Evolutionary conservation across 129 eudicot genomes (phyloP).

Genomic region (Helichrysum umbraculigerum): DNA sequence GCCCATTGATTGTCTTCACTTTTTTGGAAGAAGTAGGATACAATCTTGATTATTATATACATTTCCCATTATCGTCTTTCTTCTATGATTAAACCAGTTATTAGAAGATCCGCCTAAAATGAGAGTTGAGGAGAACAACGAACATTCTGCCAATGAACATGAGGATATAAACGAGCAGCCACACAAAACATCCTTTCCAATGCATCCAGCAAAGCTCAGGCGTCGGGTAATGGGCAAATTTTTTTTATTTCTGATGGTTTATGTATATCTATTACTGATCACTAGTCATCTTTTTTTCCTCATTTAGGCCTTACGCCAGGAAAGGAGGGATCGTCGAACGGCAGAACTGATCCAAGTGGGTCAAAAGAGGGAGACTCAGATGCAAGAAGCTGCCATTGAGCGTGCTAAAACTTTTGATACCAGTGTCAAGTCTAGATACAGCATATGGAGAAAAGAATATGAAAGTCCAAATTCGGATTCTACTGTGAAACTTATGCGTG

Average conservation of each 20-base stretch:
- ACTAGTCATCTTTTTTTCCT: slow-evolving; percentile 14
- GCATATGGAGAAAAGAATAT: slow-evolving; percentile 95
- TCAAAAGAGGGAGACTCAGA: slow-evolving; percentile 54
- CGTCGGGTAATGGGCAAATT: slow-evolving; percentile 55
- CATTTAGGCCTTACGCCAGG: slow-evolving; percentile 65
- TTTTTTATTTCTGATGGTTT: background rate
- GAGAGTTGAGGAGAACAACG: slow-evolving; percentile 30
- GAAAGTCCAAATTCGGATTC: slow-evolving; percentile 93
- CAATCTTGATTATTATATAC: slow-evolving; percentile 5
- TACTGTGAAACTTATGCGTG: slow-evolving; percentile 87
- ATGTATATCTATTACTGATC: slow-evolving; percentile 2
- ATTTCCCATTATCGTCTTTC: background rate
- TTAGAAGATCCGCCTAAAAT: slow-evolving; percentile 34
- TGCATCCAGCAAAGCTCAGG: slow-evolving; percentile 77
- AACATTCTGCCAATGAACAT: slow-evolving; percentile 33
- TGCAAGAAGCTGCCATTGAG: slow-evolving; percentile 79
- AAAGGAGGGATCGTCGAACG: slow-evolving; percentile 78
- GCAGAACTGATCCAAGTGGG: slow-evolving; percentile 65
- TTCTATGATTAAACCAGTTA: slow-evolving; percentile 35
- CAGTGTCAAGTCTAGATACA: slow-evolving; percentile 65
- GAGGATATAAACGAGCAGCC: slow-evolving; percentile 34
- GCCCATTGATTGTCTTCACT: slow-evolving; percentile 3
- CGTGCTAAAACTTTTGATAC: slow-evolving; percentile 72
- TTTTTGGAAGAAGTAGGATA: slow-evolving; percentile 5
- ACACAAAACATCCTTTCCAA: slow-evolving; percentile 29